These are phyloP conservation scores for Heterococcus sp. DNA, from an alignment of 108 stramenopile genomes.

Conservation along the genomic window DNA sequence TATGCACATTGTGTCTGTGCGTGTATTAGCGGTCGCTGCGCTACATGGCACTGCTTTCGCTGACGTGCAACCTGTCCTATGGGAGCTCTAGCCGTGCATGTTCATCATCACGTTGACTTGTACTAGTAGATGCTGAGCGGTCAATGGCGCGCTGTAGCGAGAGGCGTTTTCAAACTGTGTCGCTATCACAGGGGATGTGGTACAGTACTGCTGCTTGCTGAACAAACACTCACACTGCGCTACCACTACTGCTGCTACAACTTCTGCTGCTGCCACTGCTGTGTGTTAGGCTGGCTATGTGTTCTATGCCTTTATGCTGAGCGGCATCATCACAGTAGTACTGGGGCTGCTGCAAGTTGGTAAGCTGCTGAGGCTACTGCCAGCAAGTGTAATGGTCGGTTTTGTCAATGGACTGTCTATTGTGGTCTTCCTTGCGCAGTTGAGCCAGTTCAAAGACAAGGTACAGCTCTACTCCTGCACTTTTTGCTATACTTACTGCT, in stretches of 20 bases:
- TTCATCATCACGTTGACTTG: no score
- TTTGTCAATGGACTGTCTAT: background rate
- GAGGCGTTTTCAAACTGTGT: no score
- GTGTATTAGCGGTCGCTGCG: no score
- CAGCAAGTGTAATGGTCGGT: background rate
- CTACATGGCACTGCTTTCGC: no score
- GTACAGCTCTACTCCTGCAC: no score
- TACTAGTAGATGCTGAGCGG: no score
- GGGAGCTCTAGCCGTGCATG: background rate
- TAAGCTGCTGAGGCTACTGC: background rate
- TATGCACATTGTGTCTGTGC: no score
- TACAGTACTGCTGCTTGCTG: no score
- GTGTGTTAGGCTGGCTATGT: background rate
- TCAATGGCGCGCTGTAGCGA: no score
- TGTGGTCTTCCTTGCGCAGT: background rate
- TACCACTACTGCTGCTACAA: background rate
- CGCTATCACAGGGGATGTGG: no score
- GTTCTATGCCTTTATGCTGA: background rate
- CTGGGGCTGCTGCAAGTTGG: background rate
- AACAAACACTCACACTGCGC: background rate
- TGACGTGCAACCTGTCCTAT: no score
- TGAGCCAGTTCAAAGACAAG: background rate
- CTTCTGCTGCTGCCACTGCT: background rate
- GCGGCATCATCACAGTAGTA: background rate
- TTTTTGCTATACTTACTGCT: no score